Percentiles rank a stretch among this genome's conserved stretches.
Conservation (phyloP, 768 basidiomycete species). For the Lyophyllum shimeji region DNA sequence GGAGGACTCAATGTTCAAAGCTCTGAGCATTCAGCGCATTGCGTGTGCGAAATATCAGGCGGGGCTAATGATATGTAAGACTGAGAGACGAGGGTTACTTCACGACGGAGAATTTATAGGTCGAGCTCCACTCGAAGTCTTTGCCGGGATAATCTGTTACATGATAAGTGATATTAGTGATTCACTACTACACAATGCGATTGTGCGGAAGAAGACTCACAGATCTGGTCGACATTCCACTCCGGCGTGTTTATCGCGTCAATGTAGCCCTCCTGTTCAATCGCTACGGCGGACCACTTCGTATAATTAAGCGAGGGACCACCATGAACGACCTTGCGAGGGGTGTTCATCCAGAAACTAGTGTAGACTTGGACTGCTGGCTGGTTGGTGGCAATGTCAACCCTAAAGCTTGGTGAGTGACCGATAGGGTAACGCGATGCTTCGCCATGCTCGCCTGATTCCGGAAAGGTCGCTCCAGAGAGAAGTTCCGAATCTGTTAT, state of each 20-base stretch:
- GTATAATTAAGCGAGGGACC: constrained; percentile 42
- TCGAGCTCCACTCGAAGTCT: constrained; percentile 46
- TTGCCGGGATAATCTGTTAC: constrained; percentile 38
- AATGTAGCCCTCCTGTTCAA: constrained; percentile 54
- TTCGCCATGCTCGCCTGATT: constrained; percentile 34
- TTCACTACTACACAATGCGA: neutral
- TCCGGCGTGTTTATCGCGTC: constrained; percentile 58
- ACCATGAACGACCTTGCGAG: constrained; percentile 49
- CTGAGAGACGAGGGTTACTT: constrained; percentile 5
- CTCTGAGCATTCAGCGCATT: neutral
- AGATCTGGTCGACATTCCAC: constrained; percentile 53
- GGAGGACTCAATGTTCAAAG: neutral
- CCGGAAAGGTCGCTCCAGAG: constrained; percentile 51
- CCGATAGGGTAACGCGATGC: neutral
- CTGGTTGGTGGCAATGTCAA: constrained; percentile 51
- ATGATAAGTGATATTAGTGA: neutral
- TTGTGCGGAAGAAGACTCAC: constrained; percentile 29
- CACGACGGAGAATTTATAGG: constrained; percentile 44
- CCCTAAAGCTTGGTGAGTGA: constrained; percentile 22
- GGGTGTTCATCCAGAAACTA: constrained; percentile 42
- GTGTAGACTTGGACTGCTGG: constrained; percentile 53
- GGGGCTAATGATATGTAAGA: neutral
- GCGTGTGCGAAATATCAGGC: neutral
- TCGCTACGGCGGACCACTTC: constrained; percentile 43
- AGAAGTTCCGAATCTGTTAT: constrained; percentile 28